phyloP scores from a whole-genome alignment of 352 stramenopile species.

The Pythium folliculosum region DNA sequence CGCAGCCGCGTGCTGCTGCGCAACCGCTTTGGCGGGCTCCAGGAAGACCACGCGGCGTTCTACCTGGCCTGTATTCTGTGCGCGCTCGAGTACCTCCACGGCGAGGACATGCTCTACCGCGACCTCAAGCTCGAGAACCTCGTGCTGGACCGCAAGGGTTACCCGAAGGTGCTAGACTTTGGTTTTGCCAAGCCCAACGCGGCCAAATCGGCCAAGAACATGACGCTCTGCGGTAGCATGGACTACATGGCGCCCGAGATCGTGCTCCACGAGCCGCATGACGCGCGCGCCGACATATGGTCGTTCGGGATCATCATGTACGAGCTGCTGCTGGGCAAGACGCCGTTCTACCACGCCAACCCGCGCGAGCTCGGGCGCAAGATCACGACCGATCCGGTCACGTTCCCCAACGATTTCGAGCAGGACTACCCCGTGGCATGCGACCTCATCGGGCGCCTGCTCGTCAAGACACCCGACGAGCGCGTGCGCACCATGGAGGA shows the following conservation, averaged over 20 bases:
- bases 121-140: slow-evolving; percentile 93
- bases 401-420: slow-evolving; percentile 73
- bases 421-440: slow-evolving; percentile 46
- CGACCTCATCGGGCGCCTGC: slow-evolving; percentile 56
- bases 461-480: slow-evolving; percentile 58
- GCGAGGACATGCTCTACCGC: slow-evolving; percentile 73
- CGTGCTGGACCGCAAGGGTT: slow-evolving; percentile 85
- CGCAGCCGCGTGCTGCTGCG: slow-evolving; percentile 44
- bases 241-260: slow-evolving; percentile 87
- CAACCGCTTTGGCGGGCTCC: slow-evolving; percentile 47
- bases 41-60: slow-evolving; percentile 74
- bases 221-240: slow-evolving; percentile 76
- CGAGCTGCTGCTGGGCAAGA: slow-evolving; percentile 80
- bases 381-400: slow-evolving; percentile 68
- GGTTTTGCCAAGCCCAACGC: slow-evolving; percentile 72
- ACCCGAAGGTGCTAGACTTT: slow-evolving; percentile 85
- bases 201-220: slow-evolving; percentile 52
- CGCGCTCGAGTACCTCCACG: slow-evolving; percentile 78
- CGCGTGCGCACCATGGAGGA: slow-evolving; percentile 45
- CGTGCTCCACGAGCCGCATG: slow-evolving; percentile 57
- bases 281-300: slow-evolving; percentile 77
- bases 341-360: slow-evolving; percentile 89
- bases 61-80: slow-evolving; percentile 90
- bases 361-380: slow-evolving; percentile 68
- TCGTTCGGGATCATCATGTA: slow-evolving; percentile 89